Conservation (phyloP, 257 asterid genomes). For the Solanum appendiculatum region DNA sequence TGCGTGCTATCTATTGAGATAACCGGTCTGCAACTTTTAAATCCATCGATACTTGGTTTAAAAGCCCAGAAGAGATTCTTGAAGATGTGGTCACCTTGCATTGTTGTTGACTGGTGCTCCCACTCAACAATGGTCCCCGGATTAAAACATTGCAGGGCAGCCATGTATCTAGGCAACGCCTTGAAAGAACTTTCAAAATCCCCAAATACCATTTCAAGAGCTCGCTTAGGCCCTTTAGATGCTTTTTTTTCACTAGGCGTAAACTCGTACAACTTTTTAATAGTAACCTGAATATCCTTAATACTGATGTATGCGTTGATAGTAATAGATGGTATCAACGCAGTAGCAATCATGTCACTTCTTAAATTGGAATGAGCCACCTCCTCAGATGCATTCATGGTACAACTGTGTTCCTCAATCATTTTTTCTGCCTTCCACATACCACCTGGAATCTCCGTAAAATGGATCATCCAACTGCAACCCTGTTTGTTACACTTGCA, state of each 20-base stretch:
- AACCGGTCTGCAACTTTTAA: background rate
- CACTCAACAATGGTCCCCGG: background rate
- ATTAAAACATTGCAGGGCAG: background rate
- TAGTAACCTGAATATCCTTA: background rate
- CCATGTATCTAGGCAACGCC: background rate
- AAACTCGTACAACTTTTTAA: background rate
- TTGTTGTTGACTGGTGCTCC: background rate
- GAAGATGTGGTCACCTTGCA: background rate
- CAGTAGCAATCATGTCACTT: background rate
- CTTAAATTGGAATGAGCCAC: background rate
- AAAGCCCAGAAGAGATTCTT: background rate
- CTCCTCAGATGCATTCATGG: background rate
- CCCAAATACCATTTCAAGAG: background rate
- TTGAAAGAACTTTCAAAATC: background rate
- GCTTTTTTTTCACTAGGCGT: background rate
- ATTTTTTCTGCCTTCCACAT: background rate
- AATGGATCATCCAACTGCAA: background rate
- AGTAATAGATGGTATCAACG: background rate
- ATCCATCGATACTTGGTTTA: background rate
- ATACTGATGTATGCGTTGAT: background rate
- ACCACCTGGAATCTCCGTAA: background rate
- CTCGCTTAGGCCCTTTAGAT: background rate
- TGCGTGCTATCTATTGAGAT: background rate
- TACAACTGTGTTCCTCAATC: background rate
- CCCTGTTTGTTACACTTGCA: background rate